Evolutionary conservation across 2,329 filamentous ascomycete genomes (phyloP), one percentile per base, ranked within the genome.

Genomic region (Trichophyton benhamiae): DNA sequence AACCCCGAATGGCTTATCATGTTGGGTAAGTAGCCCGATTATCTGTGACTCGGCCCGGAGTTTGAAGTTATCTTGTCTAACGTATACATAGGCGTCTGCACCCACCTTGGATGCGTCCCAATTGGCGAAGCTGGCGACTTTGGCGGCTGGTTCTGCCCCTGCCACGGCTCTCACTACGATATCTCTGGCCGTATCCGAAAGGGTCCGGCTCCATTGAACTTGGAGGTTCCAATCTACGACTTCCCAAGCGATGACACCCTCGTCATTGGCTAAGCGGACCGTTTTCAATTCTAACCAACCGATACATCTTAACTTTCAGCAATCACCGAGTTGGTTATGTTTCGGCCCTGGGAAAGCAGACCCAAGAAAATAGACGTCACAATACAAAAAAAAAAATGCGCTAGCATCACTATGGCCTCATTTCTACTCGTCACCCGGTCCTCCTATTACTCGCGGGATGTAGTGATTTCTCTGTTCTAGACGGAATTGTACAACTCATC

Each of bases 131-230:
- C 94, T 67, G 94, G 94, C 77, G 95, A 99, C 79, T 99, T 82
- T 73, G 94, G 94, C 76, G 94, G 94, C 75, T 99, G 94, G 94
- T 99, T 99, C 88, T 99, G 94, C 83, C 94, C 94, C 68, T 99
- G 94, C 88, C 94, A 99, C 85, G 94, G 94, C 78, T 96, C 91
- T 70, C 94, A 99, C 83, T 99, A 99, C 85, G 94, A 99, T 77
- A 97, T 99, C 77, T 97, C 91, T 67, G 94, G 94, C 77, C 91
- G 94, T 79, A 89, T 96, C 84, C 87, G 94, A 82, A 96, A 89
- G 84, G 94, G 94, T 68, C 94, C 94, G 66, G 94, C 94, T 65
- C 94, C 94, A 68, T 85, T 99, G 73, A 99, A 99, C 83, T 86
- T 99, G 74, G 94, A 97, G 82, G 86, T 97, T 68, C 94, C 92